A percentile compares a stretch with the other conserved stretches of the same genome.
Conservation (phyloP, 305 asterid species). For the Ajuga reptans region DNA sequence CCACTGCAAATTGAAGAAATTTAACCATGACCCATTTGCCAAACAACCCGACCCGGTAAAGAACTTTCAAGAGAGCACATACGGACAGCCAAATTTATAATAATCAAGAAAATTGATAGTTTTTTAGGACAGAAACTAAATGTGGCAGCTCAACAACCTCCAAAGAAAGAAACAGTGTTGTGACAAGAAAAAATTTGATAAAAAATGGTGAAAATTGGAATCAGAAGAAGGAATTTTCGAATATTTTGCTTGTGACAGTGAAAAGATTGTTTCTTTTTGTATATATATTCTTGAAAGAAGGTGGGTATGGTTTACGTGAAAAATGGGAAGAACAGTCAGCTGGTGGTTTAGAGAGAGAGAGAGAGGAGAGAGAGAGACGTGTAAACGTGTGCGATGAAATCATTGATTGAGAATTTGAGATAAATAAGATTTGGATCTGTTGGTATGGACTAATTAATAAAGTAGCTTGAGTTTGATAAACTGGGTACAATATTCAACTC, state of each 20-base stretch:
- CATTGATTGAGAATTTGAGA: conserved; percentile 12
- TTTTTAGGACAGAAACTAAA: conserved; percentile 14
- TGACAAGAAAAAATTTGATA: neutral
- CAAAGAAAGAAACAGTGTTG: neutral
- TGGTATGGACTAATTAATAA: neutral
- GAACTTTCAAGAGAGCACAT: conserved; percentile 28
- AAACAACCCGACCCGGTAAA: conserved; percentile 29
- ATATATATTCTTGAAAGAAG: neutral
- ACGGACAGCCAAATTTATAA: conserved; percentile 19
- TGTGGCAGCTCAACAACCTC: conserved; percentile 28
- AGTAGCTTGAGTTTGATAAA: conserved; percentile 6
- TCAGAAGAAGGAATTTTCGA: conserved; percentile 17
- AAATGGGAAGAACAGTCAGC: neutral
- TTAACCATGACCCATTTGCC: conserved; percentile 28
- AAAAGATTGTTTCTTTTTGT: neutral
- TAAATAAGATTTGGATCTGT: conserved; percentile 13
- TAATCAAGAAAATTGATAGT: conserved; percentile 18
- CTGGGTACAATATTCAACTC: neutral
- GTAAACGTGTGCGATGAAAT: conserved; percentile 30
- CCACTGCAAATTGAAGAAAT: conserved; percentile 29
- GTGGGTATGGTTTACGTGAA: conserved; percentile 9
- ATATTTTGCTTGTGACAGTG: conserved; percentile 26
- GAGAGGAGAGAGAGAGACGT: conserved; percentile 25
- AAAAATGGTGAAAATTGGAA: conserved; percentile 19
- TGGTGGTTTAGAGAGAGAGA: conserved; percentile 2